Evolutionary conservation across 2,329 filamentous ascomycete genomes (phyloP).

Genomic region (Dichotomopilus funicola): DNA sequence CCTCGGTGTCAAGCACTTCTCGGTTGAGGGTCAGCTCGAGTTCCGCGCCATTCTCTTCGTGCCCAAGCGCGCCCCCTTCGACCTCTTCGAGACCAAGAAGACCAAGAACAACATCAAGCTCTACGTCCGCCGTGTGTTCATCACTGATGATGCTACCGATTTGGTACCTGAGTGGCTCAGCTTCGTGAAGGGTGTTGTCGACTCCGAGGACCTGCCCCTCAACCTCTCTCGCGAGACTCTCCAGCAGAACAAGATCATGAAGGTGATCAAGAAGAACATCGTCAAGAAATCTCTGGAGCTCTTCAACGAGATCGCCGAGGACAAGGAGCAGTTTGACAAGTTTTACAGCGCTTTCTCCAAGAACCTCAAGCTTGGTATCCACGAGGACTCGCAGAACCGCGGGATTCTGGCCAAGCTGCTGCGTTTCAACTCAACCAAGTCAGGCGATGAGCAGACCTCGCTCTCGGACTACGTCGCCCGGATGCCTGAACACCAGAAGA

Average conservation of each 20-base stretch:
- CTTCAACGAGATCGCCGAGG: constrained; percentile 97
- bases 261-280: constrained; percentile 77
- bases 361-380: constrained; percentile 99
- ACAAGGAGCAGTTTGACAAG: constrained; percentile 99
- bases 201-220: constrained; percentile 98
- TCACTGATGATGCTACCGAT: constrained; percentile 98
- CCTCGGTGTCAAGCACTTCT: constrained; percentile 99
- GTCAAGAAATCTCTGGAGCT: constrained; percentile 99
- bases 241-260: constrained; percentile 99
- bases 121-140: constrained; percentile 99
- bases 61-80: constrained; percentile 98
- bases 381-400: constrained; percentile 99
- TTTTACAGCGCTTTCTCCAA: constrained; percentile 99
- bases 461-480: constrained; percentile 96
- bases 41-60: constrained; percentile 99
- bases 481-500: constrained; percentile 99
- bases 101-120: constrained; percentile 99
- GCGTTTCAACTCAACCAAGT: constrained; percentile 98
- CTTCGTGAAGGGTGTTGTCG: constrained; percentile 99
- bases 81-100: constrained; percentile 99
- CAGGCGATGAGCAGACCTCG: constrained; percentile 89
- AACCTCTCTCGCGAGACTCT: constrained; percentile 99
- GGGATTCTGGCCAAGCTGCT: constrained; percentile 89
- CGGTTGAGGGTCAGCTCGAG: constrained; percentile 99
- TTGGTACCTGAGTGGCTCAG: constrained; percentile 98